Evolutionary conservation across 805 yeast species (phyloP), one percentile per base, ranked within the genome.

Genomic region (Hanseniaspora thailandica): DNA sequence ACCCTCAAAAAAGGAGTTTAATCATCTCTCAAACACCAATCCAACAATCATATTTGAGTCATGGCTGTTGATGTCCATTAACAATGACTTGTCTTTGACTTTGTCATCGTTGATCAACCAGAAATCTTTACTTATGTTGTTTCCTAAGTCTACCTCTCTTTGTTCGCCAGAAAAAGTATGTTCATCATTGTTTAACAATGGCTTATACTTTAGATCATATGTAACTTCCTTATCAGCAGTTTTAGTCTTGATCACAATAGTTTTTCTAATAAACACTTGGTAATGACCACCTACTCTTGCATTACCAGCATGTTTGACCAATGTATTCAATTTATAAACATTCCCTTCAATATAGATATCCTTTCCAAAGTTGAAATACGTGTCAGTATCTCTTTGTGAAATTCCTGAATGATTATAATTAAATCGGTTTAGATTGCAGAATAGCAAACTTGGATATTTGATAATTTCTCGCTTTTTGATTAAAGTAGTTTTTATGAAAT

Each of bases 301-400:
- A 1, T 90, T 80, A 0, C 98, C 98, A 45, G 81, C 78, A 64
- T 93, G 97, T 58, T 88, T 76, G 19, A 93, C 80, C 57, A 86
- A 70, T 0, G 96, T 84, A 57, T 75, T 76, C 35, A 93, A 71
- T 56, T 71, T 70, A 64, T 86, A 88, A 5, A 3, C 25, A 2
- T 17, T 19, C 5, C 26, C 69, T 44, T 80, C 77, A 35, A 82
- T 72, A 13, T 71, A 68, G 54, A 82, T 58, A n/a, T 70, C 60
- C 58, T 83, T 89, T 10, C 76, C 79, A 60, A 84, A 83, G 8
- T 70, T 64, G 5, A 87, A 87, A 51, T 78, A 71, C 65, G 95
- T 86, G 9, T 85, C 70, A 66, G 86, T 89, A 59, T 96, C 76
- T 8, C 81, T 73, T 1, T 84, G 77, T 17, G 75, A 77, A 40